Evolutionary conservation across 2,329 filamentous ascomycete genomes (phyloP), one percentile per base, ranked within the genome.

Genomic region (Botrytis medusae): DNA sequence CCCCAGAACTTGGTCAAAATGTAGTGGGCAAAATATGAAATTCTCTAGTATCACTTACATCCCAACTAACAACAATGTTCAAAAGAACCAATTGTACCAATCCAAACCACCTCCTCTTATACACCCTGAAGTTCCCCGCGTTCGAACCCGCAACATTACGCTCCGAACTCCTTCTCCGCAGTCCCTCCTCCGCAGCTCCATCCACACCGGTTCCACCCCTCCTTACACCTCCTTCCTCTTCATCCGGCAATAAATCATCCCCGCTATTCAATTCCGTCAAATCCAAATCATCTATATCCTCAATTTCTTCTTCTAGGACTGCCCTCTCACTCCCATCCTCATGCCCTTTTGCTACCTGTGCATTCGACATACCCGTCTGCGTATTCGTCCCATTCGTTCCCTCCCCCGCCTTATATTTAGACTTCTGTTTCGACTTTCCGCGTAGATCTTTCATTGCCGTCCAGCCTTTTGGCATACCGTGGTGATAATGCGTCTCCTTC

Each of bases 21-120:
- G 1, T 22, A 16, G 7, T 59, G 44, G 9, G 40, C n/a, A 22
- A 37, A 12, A 59, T 46, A 22, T 29, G 34, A 32, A 69, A 69
- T 57, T 57, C 18, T n/a, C 4, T 32, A 57, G 65, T 12, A 68
- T 42, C 57, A 90, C 93, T 86, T 87, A 96, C 93, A 88, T 97
- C 94, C 95, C 95, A 98, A 80, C 93, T 97, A 60, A 97, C 92
- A 74, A 98, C 89, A 72, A 98, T 91, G 81, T 98, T 99, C 83
- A 98, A 85, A 79, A 98, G 83, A 10, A 94, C 92, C 80, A 98
- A 84, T 82, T 97, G 93, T 34, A 88, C 84, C 69, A 99, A 85
- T 0, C 96, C 96, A 81, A 97, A 93, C 90, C 94, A 99, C 62
- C 96, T 88, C 79, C 94, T 88, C 83, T 92, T 95, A 81, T 98